These are phyloP conservation scores for Wickerhamiella vanderwaltii DNA, from an alignment of 805 yeast species.

Conservation along the genomic window DNA sequence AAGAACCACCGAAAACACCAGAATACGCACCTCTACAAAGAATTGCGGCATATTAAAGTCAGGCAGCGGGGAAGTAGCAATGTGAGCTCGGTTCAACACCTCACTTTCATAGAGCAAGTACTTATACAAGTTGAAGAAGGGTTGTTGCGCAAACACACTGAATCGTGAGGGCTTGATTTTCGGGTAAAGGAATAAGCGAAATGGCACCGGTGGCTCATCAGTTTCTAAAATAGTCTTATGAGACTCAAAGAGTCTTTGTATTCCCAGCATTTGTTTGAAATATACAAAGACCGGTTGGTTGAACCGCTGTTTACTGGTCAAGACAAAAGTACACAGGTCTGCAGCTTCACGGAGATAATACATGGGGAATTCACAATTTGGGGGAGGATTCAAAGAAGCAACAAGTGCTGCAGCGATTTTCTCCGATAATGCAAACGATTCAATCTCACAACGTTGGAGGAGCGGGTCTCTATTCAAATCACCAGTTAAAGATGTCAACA, in stretches of 20 bases:
- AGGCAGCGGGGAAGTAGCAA: neutral
- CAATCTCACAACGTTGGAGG: constrained; percentile 1
- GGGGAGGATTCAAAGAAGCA: neutral
- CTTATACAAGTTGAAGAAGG: neutral
- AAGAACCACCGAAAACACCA: neutral
- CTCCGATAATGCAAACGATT: neutral
- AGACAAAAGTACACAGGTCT: neutral
- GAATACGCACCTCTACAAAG: neutral
- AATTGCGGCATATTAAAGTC: constrained; percentile 1
- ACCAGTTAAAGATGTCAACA: neutral
- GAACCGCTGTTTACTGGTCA: neutral
- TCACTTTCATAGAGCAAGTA: neutral
- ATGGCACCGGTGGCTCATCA: neutral
- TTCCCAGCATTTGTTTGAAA: constrained; percentile 8
- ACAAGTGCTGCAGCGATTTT: neutral
- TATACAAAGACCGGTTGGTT: constrained; percentile 1
- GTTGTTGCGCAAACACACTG: neutral
- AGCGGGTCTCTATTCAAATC: neutral
- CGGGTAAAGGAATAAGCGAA: constrained; percentile 1
- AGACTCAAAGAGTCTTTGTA: neutral
- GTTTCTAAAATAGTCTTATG: neutral
- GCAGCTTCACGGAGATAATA: constrained; percentile 4
- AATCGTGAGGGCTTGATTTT: neutral
- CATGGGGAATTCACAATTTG: neutral
- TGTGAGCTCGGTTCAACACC: constrained; percentile 1